Evolutionary conservation across 2,329 filamentous ascomycete species (phyloP).

Genomic region (Epichloe elymi): DNA sequence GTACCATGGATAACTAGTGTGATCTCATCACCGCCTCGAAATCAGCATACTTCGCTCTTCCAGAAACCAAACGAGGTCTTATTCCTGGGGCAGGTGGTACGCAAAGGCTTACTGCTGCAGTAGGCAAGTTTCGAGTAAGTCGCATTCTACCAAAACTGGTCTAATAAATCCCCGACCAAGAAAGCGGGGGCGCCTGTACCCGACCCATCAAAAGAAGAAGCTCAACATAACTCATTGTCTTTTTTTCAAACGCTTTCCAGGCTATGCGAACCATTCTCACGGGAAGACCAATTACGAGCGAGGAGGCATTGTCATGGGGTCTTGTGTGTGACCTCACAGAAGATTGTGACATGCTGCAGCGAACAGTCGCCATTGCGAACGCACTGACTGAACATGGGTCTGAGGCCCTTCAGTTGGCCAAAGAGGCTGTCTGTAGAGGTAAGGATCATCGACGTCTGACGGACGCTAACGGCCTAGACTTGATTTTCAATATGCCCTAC

Average conservation of each 20-base stretch:
- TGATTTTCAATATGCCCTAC: too few relatives aligned
- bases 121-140: constrained; percentile 28
- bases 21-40: constrained; percentile 26
- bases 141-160: background rate
- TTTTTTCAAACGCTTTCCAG: constrained; percentile 6
- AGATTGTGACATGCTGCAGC: constrained; percentile 13
- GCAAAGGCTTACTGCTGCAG: constrained; percentile 25
- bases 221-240: background rate
- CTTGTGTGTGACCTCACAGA: constrained; percentile 15
- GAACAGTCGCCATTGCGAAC: constrained; percentile 13
- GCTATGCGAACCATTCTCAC: constrained; percentile 18
- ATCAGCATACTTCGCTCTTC: constrained; percentile 24
- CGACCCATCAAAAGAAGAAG: background rate
- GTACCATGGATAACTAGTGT: constrained; percentile 15
- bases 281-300: constrained; percentile 14
- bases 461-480: background rate
- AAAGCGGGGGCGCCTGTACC: background rate
- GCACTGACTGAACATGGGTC: constrained; percentile 12
- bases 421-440: constrained; percentile 18
- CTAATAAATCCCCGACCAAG: background rate
- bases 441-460: constrained; percentile 2
- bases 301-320: constrained; percentile 14
- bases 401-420: constrained; percentile 15
- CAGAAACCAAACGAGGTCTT: constrained; percentile 26
- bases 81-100: constrained; percentile 29